Conservation (phyloP, 305 asterid species). For the Fraxinus paxiana region DNA sequence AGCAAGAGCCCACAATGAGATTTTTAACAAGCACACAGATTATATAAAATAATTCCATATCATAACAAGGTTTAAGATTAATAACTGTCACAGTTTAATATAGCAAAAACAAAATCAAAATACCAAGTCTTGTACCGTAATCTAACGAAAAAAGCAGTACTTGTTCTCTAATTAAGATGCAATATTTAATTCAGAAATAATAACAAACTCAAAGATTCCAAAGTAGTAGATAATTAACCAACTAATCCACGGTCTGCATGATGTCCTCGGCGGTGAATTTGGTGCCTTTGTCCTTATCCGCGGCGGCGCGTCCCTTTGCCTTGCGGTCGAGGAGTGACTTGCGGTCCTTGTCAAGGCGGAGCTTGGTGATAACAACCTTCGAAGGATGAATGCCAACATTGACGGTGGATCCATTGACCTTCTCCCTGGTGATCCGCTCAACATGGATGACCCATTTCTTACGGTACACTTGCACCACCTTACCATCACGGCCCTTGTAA, state of each 20-base stretch:
- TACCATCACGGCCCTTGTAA: slow-evolving; percentile 62
- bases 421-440: slow-evolving; percentile 57
- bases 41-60: neutral
- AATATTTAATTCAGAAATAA: neutral
- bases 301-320: slow-evolving; percentile 58
- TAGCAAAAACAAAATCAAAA: neutral
- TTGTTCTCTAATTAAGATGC: neutral
- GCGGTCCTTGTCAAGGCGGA: slow-evolving; percentile 56
- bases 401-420: slow-evolving; percentile 56
- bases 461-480: slow-evolving; percentile 54
- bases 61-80: neutral
- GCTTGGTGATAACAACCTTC: slow-evolving; percentile 54
- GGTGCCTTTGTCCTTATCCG: slow-evolving; percentile 57
- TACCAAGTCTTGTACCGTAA: neutral
- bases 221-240: slow-evolving; percentile 15
- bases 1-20: neutral
- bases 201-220: neutral
- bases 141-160: neutral
- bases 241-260: slow-evolving; percentile 55
- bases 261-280: slow-evolving; percentile 57
- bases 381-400: slow-evolving; percentile 60
- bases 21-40: neutral
- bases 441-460: slow-evolving; percentile 66
- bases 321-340: slow-evolving; percentile 53
- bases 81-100: neutral